Evolutionary conservation across 2,329 filamentous ascomycete genomes (phyloP), one percentile per base, ranked within the genome.

Genomic region (Shiraia sp.): DNA sequence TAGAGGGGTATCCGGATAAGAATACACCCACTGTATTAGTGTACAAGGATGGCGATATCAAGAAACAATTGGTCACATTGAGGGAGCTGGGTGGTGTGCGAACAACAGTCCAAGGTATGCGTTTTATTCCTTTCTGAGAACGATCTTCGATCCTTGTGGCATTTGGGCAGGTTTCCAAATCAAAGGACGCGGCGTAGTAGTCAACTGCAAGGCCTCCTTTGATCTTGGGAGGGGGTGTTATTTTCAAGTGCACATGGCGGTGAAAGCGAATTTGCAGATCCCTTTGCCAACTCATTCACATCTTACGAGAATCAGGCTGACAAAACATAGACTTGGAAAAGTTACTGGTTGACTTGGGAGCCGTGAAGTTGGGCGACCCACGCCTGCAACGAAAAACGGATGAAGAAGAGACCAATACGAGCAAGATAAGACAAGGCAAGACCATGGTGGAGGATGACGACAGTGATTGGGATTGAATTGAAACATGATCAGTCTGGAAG

Each of bases 1-100:
- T 99, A 57, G 93, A 97, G 68, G 90, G 90, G 28, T 99, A 99
- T 69, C 93, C 93, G 2, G 93, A 97, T 61, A 80, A 81, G 42
- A 99, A 99, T 68, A 96, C 90, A 43, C 93, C 93, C 2, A 99
- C 93, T 0, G 90, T 99, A 25, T 66, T 99, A 49, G 81, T 96
- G 0, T 99, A 99, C 72, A 87, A 86, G 65, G 90, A 96, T 59
- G 90, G 90, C 13, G 89, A 99, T 65, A 96, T 99, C 53, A 84
- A 85, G 66, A 89, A 84, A 73, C 93, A 99, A 72, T 73, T 96
- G 36, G 87, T 99, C n/a, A 97, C 92, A 3, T 73, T 99, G 51
- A 80, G 82, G 59, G 88, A 89, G 38, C 71, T 97, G 32, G 83
- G 83, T 8, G 93, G 93, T 3, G 48, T 51, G 25, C 52, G 54